These are phyloP conservation scores for Musa itinerans DNA, from an alignment of 176 grass and related monocot genomes.

Conservation along the genomic window DNA sequence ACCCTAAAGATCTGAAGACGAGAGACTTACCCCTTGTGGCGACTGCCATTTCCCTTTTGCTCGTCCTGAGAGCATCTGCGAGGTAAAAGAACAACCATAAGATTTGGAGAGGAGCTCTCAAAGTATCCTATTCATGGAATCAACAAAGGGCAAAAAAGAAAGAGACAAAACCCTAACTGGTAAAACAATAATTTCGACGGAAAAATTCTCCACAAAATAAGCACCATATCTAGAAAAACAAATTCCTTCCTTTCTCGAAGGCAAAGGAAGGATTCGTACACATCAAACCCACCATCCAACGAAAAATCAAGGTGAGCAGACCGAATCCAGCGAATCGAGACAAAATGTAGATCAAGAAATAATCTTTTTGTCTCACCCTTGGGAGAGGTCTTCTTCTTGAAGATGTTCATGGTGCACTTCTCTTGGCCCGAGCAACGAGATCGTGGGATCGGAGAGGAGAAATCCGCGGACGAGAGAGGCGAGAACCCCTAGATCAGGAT, in stretches of 20 bases:
- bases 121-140: background rate
- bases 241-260: too few relatives aligned
- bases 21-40: slow-evolving; percentile 64
- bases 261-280: too few relatives aligned
- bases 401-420: slow-evolving; percentile 71
- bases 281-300: too few relatives aligned
- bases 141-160: background rate
- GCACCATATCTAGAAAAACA: too few relatives aligned
- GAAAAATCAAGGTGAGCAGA: too few relatives aligned
- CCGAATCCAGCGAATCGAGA: too few relatives aligned
- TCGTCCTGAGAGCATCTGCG: slow-evolving; percentile 89
- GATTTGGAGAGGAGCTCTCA: background rate
- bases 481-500: background rate
- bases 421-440: background rate
- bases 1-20: background rate
- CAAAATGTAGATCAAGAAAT: too few relatives aligned
- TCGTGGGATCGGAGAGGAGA: background rate
- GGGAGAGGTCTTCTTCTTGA: slow-evolving; percentile 88
- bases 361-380: slow-evolving; percentile 43
- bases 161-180: background rate
- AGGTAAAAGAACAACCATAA: background rate
- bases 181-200: too few relatives aligned
- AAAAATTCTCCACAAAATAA: too few relatives aligned
- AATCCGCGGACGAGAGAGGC: background rate
- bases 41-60: slow-evolving; percentile 86